Conservation (phyloP, 805 yeast species). For the Kregervanrija pseudodelftensis region DNA sequence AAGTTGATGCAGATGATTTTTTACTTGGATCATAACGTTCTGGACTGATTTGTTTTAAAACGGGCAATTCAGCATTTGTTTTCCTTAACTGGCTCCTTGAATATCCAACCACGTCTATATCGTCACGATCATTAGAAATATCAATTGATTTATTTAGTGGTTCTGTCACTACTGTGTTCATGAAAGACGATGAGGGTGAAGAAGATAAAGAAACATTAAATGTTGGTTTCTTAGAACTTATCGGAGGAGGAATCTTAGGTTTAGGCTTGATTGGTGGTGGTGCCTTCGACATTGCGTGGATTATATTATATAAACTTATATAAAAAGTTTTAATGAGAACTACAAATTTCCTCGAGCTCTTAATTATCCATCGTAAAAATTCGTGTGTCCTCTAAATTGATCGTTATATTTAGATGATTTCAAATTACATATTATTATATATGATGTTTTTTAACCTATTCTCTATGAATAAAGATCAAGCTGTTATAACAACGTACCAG, state of each 20-base stretch:
- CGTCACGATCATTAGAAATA: background rate
- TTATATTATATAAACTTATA: background rate
- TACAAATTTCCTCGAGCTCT: too few species aligned
- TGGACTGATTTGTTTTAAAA: too few species aligned
- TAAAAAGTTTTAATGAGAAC: too few species aligned
- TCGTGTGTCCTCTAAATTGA: too few species aligned
- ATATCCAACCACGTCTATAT: slow-evolving; percentile 7
- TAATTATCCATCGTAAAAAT: too few species aligned
- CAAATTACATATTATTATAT: too few species aligned
- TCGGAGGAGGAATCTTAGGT: slow-evolving; percentile 26
- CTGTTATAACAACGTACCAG: too few species aligned
- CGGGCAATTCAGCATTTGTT: slow-evolving; percentile 1
- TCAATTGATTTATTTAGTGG: too few species aligned
- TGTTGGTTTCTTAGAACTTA: slow-evolving; percentile 21
- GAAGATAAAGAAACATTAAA: background rate
- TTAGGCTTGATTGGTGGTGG: slow-evolving; percentile 29
- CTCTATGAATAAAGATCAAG: too few species aligned
- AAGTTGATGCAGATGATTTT: background rate
- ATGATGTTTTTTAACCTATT: too few species aligned
- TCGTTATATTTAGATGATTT: too few species aligned
- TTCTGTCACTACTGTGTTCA: too few species aligned
- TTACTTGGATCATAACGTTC: background rate
- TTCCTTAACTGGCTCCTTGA: slow-evolving; percentile 13
- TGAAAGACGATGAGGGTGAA: background rate
- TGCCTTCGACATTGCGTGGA: slow-evolving; percentile 11